These are phyloP conservation scores for Geotrichum fermentans DNA, from an alignment of 1,139 yeast genomes.

Conservation along the genomic window DNA sequence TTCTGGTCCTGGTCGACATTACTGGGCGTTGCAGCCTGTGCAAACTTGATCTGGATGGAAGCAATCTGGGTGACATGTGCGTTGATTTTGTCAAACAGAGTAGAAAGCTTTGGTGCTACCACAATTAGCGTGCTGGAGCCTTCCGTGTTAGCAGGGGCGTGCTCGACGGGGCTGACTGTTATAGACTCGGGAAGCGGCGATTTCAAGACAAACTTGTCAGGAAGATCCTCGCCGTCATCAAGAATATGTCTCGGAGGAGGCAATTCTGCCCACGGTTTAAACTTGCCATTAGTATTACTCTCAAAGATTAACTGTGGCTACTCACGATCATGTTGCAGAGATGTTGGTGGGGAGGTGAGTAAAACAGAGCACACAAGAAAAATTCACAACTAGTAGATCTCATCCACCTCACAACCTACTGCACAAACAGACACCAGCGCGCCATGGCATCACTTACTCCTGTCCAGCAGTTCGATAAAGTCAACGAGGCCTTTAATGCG, in stretches of 20 bases:
- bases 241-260: constrained; percentile 53
- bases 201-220: constrained; percentile 8
- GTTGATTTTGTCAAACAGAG: constrained; percentile 13
- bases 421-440: background rate
- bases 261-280: constrained; percentile 53
- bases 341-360: constrained; percentile 7
- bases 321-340: constrained; percentile 13
- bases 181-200: constrained; percentile 4
- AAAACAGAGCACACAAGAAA: constrained; percentile 1
- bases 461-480: constrained; percentile 27
- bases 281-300: constrained; percentile 31
- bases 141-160: background rate
- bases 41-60: constrained; percentile 7
- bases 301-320: background rate
- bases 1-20: background rate
- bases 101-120: constrained; percentile 23
- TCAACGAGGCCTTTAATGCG: constrained; percentile 32
- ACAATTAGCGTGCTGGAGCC: constrained; percentile 18
- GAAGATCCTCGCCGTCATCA: constrained; percentile 44
- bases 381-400: constrained; percentile 6
- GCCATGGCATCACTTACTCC: constrained; percentile 8
- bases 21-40: background rate
- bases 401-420: background rate
- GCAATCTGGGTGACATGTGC: constrained; percentile 6
- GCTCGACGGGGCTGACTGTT: background rate